Conservation (phyloP, 2,329 filamentous ascomycete species). For the Iodosphaeria phyllophila region DNA sequence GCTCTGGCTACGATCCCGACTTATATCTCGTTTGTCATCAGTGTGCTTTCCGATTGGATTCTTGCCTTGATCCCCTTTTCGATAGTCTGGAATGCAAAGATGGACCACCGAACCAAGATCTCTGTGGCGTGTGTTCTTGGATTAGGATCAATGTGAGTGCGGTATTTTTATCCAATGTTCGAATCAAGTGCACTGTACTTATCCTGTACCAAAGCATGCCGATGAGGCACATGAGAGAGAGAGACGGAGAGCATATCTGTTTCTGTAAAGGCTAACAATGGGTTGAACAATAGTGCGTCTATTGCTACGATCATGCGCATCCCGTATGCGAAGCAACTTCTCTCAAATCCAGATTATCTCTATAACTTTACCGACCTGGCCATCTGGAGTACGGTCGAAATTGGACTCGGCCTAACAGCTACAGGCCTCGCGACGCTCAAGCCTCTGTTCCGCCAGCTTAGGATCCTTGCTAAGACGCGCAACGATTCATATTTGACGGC, state of each 20-base stretch:
- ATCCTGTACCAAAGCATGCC: too few relatives aligned
- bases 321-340: slow-evolving; percentile 3
- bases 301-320: slow-evolving; percentile 3
- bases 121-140: slow-evolving; percentile 3
- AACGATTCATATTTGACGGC: too few relatives aligned
- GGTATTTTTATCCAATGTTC: background rate
- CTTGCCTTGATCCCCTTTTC: slow-evolving; percentile 2
- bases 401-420: slow-evolving; percentile 2
- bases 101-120: slow-evolving; percentile 2
- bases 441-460: slow-evolving; percentile 2
- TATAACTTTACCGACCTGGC: slow-evolving; percentile 3
- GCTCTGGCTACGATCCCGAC: slow-evolving; percentile 1
- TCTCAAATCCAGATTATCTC: slow-evolving; percentile 3
- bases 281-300: slow-evolving; percentile 1
- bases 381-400: slow-evolving; percentile 3
- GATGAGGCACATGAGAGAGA: background rate
- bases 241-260: background rate
- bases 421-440: slow-evolving; percentile 3
- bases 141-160: slow-evolving; percentile 3
- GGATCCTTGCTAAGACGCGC: background rate
- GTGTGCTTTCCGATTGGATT: slow-evolving; percentile 2
- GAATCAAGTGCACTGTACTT: too few relatives aligned
- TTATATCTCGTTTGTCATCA: slow-evolving; percentile 1
- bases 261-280: background rate
- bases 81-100: slow-evolving; percentile 3